Evolutionary conservation across 208 protist genomes (phyloP).

Genomic region (Leishmania arabica): DNA sequence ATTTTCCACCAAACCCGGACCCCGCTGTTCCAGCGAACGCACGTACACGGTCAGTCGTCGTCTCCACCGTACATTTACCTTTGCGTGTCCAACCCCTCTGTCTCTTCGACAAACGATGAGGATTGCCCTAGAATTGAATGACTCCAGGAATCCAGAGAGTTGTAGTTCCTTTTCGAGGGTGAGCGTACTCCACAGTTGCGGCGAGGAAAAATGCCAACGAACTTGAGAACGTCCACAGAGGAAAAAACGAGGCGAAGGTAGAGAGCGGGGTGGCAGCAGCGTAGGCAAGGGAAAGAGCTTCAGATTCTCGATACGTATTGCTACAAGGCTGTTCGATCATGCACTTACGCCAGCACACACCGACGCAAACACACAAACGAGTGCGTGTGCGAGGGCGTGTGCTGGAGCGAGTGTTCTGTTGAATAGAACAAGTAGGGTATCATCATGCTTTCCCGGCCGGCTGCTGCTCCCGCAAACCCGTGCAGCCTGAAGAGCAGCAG

Average conservation of each 20-base stretch:
- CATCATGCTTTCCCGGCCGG: background rate
- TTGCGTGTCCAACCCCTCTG: slow-evolving; percentile 6
- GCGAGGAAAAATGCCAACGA: background rate
- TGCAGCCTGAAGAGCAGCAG: background rate
- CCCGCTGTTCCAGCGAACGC: background rate
- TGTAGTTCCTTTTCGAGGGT: slow-evolving; percentile 10
- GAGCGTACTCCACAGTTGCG: background rate
- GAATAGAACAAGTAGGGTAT: slow-evolving; percentile 12
- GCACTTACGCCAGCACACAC: background rate
- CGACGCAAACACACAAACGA: background rate
- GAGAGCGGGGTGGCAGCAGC: background rate
- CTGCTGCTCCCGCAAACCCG: too few species aligned
- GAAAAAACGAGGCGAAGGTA: background rate
- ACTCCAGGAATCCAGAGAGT: slow-evolving; percentile 47
- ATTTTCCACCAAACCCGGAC: background rate
- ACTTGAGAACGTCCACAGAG: background rate
- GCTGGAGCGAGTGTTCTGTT: background rate
- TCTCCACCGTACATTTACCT: background rate
- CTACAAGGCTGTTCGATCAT: slow-evolving; percentile 31
- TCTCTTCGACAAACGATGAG: slow-evolving; percentile 53
- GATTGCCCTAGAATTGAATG: slow-evolving; percentile 28
- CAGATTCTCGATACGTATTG: slow-evolving; percentile 71
- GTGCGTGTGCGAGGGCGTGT: background rate
- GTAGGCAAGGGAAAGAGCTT: background rate
- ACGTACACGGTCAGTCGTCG: background rate